Conservation (phyloP, 208 protist genomes). For the Endotrypanum monterogeii region DNA sequence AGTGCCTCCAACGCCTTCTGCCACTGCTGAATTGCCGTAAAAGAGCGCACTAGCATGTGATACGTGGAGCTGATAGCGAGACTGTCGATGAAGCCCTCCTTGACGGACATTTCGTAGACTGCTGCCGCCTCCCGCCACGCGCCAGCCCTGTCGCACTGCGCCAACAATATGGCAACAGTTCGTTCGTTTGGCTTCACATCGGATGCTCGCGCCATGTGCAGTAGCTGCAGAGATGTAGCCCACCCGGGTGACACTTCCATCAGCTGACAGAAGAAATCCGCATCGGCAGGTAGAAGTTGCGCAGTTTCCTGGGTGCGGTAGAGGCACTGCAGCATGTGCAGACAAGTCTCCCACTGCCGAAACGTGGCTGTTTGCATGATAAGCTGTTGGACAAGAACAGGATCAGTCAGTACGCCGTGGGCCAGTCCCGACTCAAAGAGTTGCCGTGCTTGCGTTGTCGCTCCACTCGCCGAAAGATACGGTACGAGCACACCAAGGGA, state of each 20-base stretch:
- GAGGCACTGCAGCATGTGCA: constrained; percentile 74
- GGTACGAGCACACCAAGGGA: constrained; percentile 78
- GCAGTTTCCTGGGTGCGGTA: constrained; percentile 61
- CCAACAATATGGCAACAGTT: constrained; percentile 58
- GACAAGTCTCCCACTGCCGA: constrained; percentile 69
- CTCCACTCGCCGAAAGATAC: constrained; percentile 66
- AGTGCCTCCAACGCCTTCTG: constrained; percentile 83
- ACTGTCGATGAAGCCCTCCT: constrained; percentile 66
- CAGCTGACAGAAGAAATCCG: constrained; percentile 63
- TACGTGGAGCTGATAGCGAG: constrained; percentile 60
- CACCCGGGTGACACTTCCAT: constrained; percentile 69
- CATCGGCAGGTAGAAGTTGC: constrained; percentile 58
- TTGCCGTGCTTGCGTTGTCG: constrained; percentile 43
- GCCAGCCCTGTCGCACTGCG: constrained; percentile 67
- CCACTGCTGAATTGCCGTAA: constrained; percentile 74
- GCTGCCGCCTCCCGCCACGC: constrained; percentile 69
- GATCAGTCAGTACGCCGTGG: constrained; percentile 65
- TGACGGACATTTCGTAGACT: constrained; percentile 74
- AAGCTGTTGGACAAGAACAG: constrained; percentile 57
- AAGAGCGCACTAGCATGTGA: constrained; percentile 73
- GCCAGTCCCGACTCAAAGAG: constrained; percentile 71
- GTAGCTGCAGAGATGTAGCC: constrained; percentile 56
- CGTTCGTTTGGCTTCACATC: constrained; percentile 66
- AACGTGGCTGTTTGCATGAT: constrained; percentile 57
- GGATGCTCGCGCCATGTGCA: constrained; percentile 54